Evolutionary conservation across 371 early-diverging fungal species (phyloP).

Genomic region (Fennellomyces sp.): DNA sequence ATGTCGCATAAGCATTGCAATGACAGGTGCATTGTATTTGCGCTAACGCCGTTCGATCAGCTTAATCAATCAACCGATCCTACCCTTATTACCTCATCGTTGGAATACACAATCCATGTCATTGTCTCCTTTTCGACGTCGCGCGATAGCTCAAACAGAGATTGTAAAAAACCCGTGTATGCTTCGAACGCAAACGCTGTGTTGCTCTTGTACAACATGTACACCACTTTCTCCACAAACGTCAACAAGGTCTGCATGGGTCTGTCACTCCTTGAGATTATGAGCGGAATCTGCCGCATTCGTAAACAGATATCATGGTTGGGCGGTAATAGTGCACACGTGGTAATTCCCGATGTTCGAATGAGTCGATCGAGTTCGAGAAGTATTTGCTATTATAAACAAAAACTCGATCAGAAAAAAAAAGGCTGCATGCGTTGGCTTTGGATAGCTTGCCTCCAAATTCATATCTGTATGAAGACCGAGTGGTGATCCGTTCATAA

Average conservation of each 20-base stretch:
- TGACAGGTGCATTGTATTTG: slow-evolving; percentile 83
- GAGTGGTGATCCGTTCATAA: slow-evolving; percentile 7
- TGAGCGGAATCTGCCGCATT: slow-evolving; percentile 71
- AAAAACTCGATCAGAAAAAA: background rate
- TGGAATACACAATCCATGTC: slow-evolving; percentile 87
- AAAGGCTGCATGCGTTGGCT: background rate
- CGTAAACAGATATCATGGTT: slow-evolving; percentile 80
- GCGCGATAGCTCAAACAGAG: slow-evolving; percentile 78
- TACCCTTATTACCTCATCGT: slow-evolving; percentile 70
- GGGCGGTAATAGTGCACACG: slow-evolving; percentile 72
- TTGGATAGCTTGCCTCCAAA: background rate
- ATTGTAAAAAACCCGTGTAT: slow-evolving; percentile 80
- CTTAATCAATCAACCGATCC: background rate
- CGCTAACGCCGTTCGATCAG: slow-evolving; percentile 28
- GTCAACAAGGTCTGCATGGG: slow-evolving; percentile 76
- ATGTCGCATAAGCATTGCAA: slow-evolving; percentile 76
- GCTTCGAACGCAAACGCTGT: slow-evolving; percentile 76
- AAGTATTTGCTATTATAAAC: slow-evolving; percentile 53
- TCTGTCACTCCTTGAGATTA: slow-evolving; percentile 67
- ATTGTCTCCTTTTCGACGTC: slow-evolving; percentile 81
- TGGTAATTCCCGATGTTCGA: slow-evolving; percentile 53
- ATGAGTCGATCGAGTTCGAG: slow-evolving; percentile 81
- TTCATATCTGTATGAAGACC: slow-evolving; percentile 7
- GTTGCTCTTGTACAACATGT: slow-evolving; percentile 79
- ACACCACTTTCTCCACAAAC: slow-evolving; percentile 84